phyloP scores from a whole-genome alignment of 306 rosid species.

The Prunus kanzakura region DNA sequence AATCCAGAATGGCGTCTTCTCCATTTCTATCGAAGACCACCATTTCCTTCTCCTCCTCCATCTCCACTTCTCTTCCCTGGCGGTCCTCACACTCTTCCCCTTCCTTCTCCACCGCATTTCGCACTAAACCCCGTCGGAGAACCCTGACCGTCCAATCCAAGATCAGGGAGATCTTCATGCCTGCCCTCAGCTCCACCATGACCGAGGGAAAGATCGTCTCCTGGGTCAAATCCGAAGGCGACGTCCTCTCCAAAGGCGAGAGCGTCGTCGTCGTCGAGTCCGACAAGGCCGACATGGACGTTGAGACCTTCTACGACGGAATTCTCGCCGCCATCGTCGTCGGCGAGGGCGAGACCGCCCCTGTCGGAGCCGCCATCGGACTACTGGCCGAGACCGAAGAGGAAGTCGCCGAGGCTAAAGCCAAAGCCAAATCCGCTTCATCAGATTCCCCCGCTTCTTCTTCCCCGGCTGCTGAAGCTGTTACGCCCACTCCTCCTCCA shows the following conservation, averaged over 20 bases:
- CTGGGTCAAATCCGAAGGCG: constrained; percentile 91
- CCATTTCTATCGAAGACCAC: constrained; percentile 32
- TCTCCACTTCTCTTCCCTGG: constrained; percentile 47
- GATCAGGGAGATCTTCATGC: constrained; percentile 98
- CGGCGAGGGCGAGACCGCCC: constrained; percentile 74
- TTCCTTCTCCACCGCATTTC: constrained; percentile 30
- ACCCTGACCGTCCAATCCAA: constrained; percentile 50
- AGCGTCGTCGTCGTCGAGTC: constrained; percentile 93
- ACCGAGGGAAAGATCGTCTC: constrained; percentile 97
- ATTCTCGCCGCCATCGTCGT: constrained; percentile 86
- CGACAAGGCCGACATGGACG: constrained; percentile 92
- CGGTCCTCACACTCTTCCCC: constrained; percentile 19
- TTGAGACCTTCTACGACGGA: constrained; percentile 87
- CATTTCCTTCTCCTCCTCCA: constrained; percentile 62
- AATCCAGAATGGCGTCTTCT: constrained; percentile 37
- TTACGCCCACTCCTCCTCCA: constrained; percentile 42
- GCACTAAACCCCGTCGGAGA: constrained; percentile 39
- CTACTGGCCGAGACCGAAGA: constrained; percentile 69
- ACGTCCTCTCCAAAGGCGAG: constrained; percentile 80
- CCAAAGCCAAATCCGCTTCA: constrained; percentile 51
- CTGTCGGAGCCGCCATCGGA: constrained; percentile 87
- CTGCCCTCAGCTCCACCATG: constrained; percentile 98
- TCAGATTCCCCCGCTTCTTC: constrained; percentile 21
- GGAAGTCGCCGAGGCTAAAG: constrained; percentile 67
- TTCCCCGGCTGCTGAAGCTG: constrained; percentile 10